Evolutionary conservation across 169 alveolate genomes (phyloP), one percentile per base, ranked within the genome.

Genomic region (Cryptosporidium meleagridis): DNA sequence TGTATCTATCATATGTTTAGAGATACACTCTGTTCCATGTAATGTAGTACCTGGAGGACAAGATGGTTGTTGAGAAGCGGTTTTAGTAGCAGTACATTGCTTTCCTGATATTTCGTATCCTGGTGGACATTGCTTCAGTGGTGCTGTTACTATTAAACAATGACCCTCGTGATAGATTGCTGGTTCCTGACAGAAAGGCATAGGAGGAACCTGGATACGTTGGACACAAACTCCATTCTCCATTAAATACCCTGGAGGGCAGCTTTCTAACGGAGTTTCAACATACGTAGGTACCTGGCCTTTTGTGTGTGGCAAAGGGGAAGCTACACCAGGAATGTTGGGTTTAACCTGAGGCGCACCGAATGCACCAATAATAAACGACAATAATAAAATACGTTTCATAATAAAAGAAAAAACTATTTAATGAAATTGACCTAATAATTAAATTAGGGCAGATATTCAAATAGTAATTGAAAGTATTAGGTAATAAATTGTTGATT

Each of bases 241-340:
- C 89, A 80, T 80, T 26, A 67, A 37, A 65, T 80, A 80, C 16
- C 89, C 89, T n/a, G 75, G 89, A 80, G 89, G 89, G 31, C 89
- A 80, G 29, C 89, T 80, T 80, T 80, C 89, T 41, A 80, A 18
- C 9, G 89, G 89, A 41, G 89, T 80, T 62, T 80, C 89, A 44
- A 80, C 89, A 80, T 62, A 80, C n/a, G 89, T 51, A 44, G 89
- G 89, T 37, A 80, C 75, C 70, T 80, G 89, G 62, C 89, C 89
- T 51, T 80, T 80, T 37, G 73, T 80, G 35, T 80, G 89, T 37
- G 89, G 89, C 68, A 80, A 80, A 18, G 89, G 89, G 12, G 89
- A 80, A 14, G 89, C 89, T 80, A 80, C 89, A 61, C 89, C 89
- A 23, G 89, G 89, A 41, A 39, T 65, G 8, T 59, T 65, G 33